phyloP scores from a whole-genome alignment of 164 flowering plant species.

The Litsea cubeba region DNA sequence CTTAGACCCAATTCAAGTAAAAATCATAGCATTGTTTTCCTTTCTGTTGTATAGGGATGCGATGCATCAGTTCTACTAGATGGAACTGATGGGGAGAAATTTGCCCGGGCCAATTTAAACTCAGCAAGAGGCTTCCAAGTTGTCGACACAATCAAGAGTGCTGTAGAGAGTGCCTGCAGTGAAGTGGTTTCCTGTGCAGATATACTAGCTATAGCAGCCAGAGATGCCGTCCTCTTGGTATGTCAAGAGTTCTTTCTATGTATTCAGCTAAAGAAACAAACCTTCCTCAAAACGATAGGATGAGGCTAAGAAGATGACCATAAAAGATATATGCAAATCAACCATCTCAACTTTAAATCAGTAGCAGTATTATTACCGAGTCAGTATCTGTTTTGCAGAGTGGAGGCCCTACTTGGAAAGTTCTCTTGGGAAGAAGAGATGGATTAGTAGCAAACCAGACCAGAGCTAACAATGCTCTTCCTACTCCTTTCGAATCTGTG shows the following conservation, averaged over 20 bases:
- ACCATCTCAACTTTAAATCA: too few relatives aligned
- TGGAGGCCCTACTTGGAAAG: conserved; percentile 77
- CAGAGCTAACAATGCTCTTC: conserved; percentile 45
- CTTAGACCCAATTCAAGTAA: too few relatives aligned
- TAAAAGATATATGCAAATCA: too few relatives aligned
- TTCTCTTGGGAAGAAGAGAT: conserved; percentile 66
- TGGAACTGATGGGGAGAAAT: conserved; percentile 59
- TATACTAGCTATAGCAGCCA: conserved; percentile 68
- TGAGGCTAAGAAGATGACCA: too few relatives aligned
- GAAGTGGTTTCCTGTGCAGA: conserved; percentile 92
- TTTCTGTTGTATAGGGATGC: conserved; percentile 48
- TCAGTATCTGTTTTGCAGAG: conserved; percentile 32
- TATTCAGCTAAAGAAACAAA: too few relatives aligned
- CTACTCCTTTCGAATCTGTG: conserved; percentile 51
- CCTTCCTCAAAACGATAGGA: too few relatives aligned
- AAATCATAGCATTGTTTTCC: too few relatives aligned
- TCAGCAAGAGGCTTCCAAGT: conserved; percentile 73
- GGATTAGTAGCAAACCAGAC: conserved; percentile 52
- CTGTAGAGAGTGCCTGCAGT: conserved; percentile 58
- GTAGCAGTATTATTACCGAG: too few relatives aligned
- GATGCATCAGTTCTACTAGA: conserved; percentile 74
- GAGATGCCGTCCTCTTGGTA: conserved; percentile 62
- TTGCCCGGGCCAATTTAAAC: conserved; percentile 45
- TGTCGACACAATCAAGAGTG: conserved; percentile 57
- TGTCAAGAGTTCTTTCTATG: neutral